Conservation (phyloP, 345 rosid species). For the Streptanthus diversifolius region DNA sequence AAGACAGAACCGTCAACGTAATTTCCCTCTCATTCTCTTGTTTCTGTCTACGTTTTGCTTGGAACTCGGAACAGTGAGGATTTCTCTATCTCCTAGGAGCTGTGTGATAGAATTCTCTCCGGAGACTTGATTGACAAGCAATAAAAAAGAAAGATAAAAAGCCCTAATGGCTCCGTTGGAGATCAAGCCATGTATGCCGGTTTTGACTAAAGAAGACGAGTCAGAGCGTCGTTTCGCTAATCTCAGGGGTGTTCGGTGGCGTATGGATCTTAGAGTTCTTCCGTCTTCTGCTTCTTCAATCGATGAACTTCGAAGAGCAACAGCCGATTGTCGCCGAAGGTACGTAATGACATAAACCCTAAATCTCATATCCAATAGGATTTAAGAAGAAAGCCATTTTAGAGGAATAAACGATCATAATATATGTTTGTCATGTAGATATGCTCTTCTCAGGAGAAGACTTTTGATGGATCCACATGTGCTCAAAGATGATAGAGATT, state of each 20-base stretch:
- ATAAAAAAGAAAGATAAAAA: not conserved
- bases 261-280: constrained; percentile 69
- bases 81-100: not conserved
- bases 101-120: too few relatives aligned
- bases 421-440: constrained; percentile 39
- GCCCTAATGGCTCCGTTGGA: not conserved
- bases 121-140: too few relatives aligned
- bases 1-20: not conserved
- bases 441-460: constrained; percentile 65
- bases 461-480: constrained; percentile 63
- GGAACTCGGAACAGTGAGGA: too few relatives aligned
- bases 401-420: not conserved
- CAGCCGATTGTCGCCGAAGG: constrained; percentile 80
- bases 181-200: not conserved
- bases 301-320: constrained; percentile 64
- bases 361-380: not conserved
- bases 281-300: constrained; percentile 50
- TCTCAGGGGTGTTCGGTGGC: constrained; percentile 76
- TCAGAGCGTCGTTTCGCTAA: constrained; percentile 34
- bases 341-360: constrained; percentile 3
- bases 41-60: not conserved
- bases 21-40: not conserved
- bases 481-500: constrained; percentile 46
- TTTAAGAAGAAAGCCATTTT: not conserved
- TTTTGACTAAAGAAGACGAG: constrained; percentile 1